phyloP scores from a whole-genome alignment of 306 rosid genomes.

The Sechiopsis laciniata region DNA sequence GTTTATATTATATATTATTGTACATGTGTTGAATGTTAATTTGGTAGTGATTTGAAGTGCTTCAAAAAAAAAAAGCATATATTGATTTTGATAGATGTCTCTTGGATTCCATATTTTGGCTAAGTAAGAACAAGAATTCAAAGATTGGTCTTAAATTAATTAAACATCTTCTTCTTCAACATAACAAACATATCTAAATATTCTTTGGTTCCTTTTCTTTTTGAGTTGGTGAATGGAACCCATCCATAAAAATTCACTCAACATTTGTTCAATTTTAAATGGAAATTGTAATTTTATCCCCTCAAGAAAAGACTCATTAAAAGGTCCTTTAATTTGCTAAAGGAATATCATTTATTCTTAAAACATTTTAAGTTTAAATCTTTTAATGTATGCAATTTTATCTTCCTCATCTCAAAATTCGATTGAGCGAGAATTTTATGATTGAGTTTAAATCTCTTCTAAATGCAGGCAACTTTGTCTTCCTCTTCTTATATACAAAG shows the following conservation, averaged over 20 bases:
- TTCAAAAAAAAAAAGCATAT: neutral
- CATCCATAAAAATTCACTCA: neutral
- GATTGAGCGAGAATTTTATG: no score
- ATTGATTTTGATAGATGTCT: neutral
- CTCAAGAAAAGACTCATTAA: neutral
- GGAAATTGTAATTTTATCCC: neutral
- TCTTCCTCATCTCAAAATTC: no score
- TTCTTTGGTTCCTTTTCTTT: neutral
- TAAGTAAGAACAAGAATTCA: neutral
- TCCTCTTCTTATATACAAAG: no score
- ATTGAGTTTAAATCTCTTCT: no score
- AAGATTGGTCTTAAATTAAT: conserved; percentile 1
- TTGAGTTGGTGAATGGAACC: conserved; percentile 8
- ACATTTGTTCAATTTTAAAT: neutral
- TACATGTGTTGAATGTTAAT: neutral
- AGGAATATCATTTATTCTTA: neutral
- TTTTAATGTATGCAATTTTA: no score
- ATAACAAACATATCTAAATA: neutral
- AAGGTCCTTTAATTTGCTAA: neutral
- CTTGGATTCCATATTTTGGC: conserved; percentile 4
- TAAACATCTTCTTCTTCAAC: conserved; percentile 8
- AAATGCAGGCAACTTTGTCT: no score
- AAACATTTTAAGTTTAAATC: neutral
- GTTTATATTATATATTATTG: neutral
- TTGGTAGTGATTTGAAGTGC: neutral